Evolutionary conservation across 1,139 yeast species (phyloP).

Genomic region (Candida tropicalis): DNA sequence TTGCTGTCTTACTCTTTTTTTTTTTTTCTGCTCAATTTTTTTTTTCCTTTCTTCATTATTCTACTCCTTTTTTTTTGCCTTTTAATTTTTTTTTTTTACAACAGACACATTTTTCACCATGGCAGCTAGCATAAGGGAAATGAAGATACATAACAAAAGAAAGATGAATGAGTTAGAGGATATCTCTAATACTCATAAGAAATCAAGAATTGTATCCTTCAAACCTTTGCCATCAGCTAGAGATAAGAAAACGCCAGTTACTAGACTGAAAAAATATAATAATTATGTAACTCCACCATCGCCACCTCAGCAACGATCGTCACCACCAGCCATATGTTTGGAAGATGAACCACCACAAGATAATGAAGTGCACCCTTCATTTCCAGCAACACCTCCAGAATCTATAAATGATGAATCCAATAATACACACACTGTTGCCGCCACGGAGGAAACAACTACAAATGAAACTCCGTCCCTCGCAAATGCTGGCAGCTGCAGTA

Average conservation of each 20-base stretch:
- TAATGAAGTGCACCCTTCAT: background rate
- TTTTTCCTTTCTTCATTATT: background rate
- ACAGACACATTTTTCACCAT: slow-evolving; percentile 16
- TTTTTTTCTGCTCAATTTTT: slow-evolving; percentile 2
- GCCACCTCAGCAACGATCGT: slow-evolving; percentile 26
- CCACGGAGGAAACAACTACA: slow-evolving; percentile 1
- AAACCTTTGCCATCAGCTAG: slow-evolving; percentile 6
- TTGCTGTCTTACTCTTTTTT: background rate
- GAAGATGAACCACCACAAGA: slow-evolving; percentile 13
- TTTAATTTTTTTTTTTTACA: slow-evolving; percentile 6
- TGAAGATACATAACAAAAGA: slow-evolving; percentile 27
- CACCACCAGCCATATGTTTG: slow-evolving; percentile 15
- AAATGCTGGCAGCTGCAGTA: background rate
- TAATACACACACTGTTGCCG: slow-evolving; percentile 5
- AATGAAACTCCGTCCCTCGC: background rate
- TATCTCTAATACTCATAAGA: slow-evolving; percentile 28
- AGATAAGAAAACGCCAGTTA: background rate
- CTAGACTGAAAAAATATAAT: slow-evolving; percentile 1
- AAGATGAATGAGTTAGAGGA: slow-evolving; percentile 38
- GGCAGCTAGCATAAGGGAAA: slow-evolving; percentile 32
- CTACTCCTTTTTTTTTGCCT: background rate
- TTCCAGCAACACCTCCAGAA: slow-evolving; percentile 16
- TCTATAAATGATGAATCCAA: slow-evolving; percentile 6
- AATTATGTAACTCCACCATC: slow-evolving; percentile 12
- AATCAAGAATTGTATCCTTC: slow-evolving; percentile 6